Base-by-base conservation (phyloP, 2,329 filamentous ascomycete genomes). In the Cladosporium sp. region DNA sequence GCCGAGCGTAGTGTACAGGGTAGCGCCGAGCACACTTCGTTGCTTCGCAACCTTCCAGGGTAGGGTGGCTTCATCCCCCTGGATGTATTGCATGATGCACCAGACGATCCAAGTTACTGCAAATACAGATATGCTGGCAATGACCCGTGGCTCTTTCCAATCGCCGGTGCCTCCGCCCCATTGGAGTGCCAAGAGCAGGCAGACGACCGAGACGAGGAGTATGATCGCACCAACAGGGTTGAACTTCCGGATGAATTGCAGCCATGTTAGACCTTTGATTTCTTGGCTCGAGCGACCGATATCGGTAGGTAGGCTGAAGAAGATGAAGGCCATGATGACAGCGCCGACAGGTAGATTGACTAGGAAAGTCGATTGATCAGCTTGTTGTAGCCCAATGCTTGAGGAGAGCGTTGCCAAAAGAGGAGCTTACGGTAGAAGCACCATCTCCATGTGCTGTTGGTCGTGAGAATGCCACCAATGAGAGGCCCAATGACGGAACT, bases 401-500 rank as follows among this genome's bases (percentile, higher is more conserved):
- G 30, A 21, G 10, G 54, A n/a, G 16, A 36, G 13, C 56, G 16
- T 54, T n/a, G 10, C 2, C 8, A 39, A 39, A 11, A 80, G 75
- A 61, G 83, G 82, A 72, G 84, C 36, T 16, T 43, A 43, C 36
- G 36, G 76, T 82, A 86, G 67, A 84, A 78, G 59, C 72, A 69
- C 81, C 69, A 83, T 77, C 60, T 73, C 76, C 68, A 67, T 63
- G 64, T 79, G 0, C 79, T 75, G 59, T 71, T 66, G 68, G 79
- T 75, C 68, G 78, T 76, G 54, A 76, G 76, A 6, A 72, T 76
- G 54, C 78, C 77, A 8, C 78, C 79, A 36, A 81, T 67, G 39
- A 85, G 75, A 6, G 83, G 83, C 14, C 82, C 82, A n/a, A 79
- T 77, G 6, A 84, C 81, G 58, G 71, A 74, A 4, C 82, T 80